Conservation (phyloP, 2,329 filamentous ascomycete species). For the Alternaria atra region DNA sequence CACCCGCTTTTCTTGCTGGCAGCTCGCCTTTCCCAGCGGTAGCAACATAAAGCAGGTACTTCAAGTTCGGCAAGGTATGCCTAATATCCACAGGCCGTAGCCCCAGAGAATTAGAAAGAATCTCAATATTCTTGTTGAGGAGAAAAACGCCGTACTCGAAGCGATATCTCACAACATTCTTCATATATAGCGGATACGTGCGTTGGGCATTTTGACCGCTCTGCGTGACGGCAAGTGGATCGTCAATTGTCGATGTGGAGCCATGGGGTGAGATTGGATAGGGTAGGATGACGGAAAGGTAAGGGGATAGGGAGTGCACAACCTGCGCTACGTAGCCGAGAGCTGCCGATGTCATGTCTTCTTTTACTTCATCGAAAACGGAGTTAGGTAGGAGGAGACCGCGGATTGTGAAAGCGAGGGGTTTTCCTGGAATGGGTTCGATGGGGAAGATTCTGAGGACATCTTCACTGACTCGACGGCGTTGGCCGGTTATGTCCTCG, state of each 20-base stretch:
- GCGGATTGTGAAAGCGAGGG: constrained; percentile 85
- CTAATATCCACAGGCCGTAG: constrained; percentile 87
- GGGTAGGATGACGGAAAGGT: constrained; percentile 79
- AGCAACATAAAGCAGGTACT: constrained; percentile 89
- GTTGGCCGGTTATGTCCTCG: constrained; percentile 81
- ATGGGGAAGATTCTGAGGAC: constrained; percentile 83
- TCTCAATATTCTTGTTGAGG: constrained; percentile 94
- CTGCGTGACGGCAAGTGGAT: constrained; percentile 69
- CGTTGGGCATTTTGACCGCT: constrained; percentile 31
- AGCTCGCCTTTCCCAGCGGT: constrained; percentile 77
- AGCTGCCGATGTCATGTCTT: constrained; percentile 80
- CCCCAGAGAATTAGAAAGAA: constrained; percentile 69
- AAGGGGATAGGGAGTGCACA: constrained; percentile 79
- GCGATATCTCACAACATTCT: constrained; percentile 77
- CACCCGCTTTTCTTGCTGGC: constrained; percentile 54
- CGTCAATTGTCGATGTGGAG: constrained; percentile 78
- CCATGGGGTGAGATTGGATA: constrained; percentile 79
- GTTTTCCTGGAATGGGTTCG: constrained; percentile 67
- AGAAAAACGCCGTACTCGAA: constrained; percentile 97
- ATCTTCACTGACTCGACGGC: constrained; percentile 87
- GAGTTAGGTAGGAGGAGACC: constrained; percentile 82
- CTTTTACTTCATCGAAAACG: constrained; percentile 73
- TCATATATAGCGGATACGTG: constrained; percentile 80
- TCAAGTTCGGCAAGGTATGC: constrained; percentile 91
- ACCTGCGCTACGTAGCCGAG: constrained; percentile 82